Evolutionary conservation across 331 rosid species (phyloP), one percentile per base, ranked within the genome.

Genomic region (Acacia pycnantha): DNA sequence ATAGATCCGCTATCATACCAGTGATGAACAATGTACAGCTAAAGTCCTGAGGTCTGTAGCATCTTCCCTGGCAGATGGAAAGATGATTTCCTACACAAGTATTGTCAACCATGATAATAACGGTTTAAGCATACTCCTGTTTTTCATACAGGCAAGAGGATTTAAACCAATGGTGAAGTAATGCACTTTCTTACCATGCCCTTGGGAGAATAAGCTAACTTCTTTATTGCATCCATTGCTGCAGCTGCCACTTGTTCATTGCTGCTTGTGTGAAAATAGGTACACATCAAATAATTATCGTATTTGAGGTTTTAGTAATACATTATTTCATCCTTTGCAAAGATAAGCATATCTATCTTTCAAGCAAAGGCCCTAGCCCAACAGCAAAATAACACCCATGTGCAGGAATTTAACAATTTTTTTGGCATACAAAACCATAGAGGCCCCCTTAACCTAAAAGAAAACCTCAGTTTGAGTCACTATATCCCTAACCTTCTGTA

Each of bases 161-260:
- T 78, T 73, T 74, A 74, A 66, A 74, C 21, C 6, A 43, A 41
- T 12, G 29, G 31, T 70, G 73, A 85, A 64, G 7, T 65, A 61
- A 74, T 58, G 61, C 64, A 53, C 50, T 82, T 66, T 29, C 90
- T 73, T 88, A 96, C 99, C 88, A 89, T 59, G 91, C 98, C 98
- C 85, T 83, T 80, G 11, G 97, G 89, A 85, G 84, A 90, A 84
- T 88, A 66, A 54, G 97, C 95, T 78, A 92, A 86, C 84, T 78
- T 91, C 88, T 68, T 83, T 62, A 93, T 91, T 61, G 97, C 92
- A 82, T 91, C 93, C 82, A 79, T 91, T 82, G 95, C 88, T 44
- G 84, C 82, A 69, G 91, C 79, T 51, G 98, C 89, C 70, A 94
- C 94, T 88, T 86, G 88, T 87, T 93, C 99, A 37, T 93, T 84